These are phyloP conservation scores for Exutisphaerella laricina DNA, from an alignment of 2,329 filamentous ascomycete genomes.

Conservation along the genomic window DNA sequence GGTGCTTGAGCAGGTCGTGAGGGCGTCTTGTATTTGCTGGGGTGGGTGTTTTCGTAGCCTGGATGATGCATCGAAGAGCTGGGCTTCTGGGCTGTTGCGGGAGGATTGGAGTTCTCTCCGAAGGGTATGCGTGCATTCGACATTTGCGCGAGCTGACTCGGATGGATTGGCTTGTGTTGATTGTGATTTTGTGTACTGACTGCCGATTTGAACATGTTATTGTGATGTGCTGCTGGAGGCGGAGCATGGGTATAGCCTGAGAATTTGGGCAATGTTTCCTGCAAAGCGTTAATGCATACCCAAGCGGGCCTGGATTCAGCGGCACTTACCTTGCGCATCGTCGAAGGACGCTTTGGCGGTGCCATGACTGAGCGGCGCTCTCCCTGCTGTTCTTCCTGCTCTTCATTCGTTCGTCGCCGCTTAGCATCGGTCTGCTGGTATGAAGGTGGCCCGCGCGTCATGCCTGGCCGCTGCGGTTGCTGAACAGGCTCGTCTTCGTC, in stretches of 20 bases:
- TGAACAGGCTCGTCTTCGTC: constrained; percentile 55
- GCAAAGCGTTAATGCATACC: constrained; percentile 10
- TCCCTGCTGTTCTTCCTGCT: constrained; percentile 55
- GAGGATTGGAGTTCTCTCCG: constrained; percentile 60
- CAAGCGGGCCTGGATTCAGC: neutral
- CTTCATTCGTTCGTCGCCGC: constrained; percentile 70
- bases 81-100: constrained; percentile 28
- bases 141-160: constrained; percentile 79
- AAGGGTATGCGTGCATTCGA: constrained; percentile 88
- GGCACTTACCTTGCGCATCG: constrained; percentile 60
- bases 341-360: constrained; percentile 78
- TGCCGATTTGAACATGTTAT: constrained; percentile 58
- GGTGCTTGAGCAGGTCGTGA: constrained; percentile 47
- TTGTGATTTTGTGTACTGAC: constrained; percentile 62
- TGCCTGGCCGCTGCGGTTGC: constrained; percentile 49
- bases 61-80: constrained; percentile 22
- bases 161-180: constrained; percentile 53
- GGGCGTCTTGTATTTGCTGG: constrained; percentile 59
- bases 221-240: constrained; percentile 46
- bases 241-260: constrained; percentile 58
- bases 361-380: constrained; percentile 66
- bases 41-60: constrained; percentile 8
- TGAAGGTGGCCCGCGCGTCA: constrained; percentile 47
- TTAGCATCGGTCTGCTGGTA: constrained; percentile 67
- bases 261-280: constrained; percentile 59